phyloP scores from a whole-genome alignment of 2,329 filamentous ascomycete genomes.

The Aspergillus quadricinctus region DNA sequence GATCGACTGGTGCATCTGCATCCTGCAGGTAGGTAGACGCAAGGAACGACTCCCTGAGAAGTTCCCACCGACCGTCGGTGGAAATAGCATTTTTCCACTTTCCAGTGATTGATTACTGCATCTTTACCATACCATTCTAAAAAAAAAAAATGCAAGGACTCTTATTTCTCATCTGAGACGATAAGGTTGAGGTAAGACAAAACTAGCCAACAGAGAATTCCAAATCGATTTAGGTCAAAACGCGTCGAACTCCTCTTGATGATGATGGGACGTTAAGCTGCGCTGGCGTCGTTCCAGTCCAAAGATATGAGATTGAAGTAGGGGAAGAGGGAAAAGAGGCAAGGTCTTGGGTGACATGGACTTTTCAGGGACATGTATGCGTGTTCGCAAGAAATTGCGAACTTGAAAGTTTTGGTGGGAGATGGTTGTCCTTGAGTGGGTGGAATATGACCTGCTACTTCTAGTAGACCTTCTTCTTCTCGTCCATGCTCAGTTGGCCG shows the following conservation, averaged over 20 bases:
- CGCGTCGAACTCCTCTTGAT: background rate
- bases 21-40: background rate
- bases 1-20: background rate
- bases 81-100: too few relatives aligned
- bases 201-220: background rate
- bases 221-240: background rate
- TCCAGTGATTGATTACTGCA: too few relatives aligned
- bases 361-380: background rate
- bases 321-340: background rate
- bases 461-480: slow-evolving; percentile 99
- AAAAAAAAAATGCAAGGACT: background rate
- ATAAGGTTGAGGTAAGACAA: background rate
- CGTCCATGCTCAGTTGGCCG: slow-evolving; percentile 95
- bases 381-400: background rate
- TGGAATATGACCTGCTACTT: background rate
- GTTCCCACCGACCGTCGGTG: background rate
- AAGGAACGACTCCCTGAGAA: background rate
- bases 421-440: slow-evolving; percentile 4
- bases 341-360: background rate
- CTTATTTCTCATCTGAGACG: background rate
- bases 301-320: background rate
- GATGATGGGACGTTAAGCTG: background rate
- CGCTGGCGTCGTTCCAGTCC: background rate
- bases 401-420: background rate
- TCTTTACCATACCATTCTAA: too few relatives aligned